These are phyloP conservation scores for Ormosia semicastrata DNA, from an alignment of 306 rosid species.

Conservation along the genomic window DNA sequence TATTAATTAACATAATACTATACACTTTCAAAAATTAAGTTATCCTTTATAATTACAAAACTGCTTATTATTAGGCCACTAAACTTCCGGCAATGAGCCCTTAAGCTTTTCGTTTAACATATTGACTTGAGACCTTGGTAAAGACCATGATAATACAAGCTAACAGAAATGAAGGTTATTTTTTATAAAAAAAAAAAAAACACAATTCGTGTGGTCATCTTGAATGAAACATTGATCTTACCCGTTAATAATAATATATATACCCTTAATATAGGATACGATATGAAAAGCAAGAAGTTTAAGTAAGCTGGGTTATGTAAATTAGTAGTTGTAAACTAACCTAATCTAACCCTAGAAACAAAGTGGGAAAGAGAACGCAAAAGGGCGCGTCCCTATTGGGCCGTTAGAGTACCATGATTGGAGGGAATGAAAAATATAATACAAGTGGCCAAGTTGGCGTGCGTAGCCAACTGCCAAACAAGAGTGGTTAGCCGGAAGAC, in stretches of 20 bases:
- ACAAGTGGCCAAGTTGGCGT: not conserved
- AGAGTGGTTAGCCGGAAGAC: conserved; percentile 4
- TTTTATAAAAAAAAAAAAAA: no score
- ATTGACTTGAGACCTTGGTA: no score
- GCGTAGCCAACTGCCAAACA: not conserved
- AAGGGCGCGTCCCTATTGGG: not conserved
- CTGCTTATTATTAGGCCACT: no score
- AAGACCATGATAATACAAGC: no score
- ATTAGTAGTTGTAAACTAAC: not conserved
- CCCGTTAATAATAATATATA: not conserved
- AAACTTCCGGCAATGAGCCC: no score
- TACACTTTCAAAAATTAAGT: no score
- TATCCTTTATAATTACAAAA: no score
- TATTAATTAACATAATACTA: no score
- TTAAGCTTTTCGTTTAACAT: no score
- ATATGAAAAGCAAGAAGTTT: not conserved
- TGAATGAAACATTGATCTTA: not conserved
- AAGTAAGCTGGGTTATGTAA: not conserved
- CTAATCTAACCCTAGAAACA: not conserved
- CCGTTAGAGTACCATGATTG: not conserved
- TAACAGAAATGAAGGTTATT: no score
- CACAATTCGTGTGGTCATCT: not conserved
- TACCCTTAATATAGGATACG: not conserved
- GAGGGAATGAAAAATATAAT: not conserved
- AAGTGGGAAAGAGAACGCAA: conserved; percentile 5